Evolutionary conservation across 495 filamentous ascomycete species (phyloP), one percentile per base, ranked within the genome.

Genomic region (Filosporella fistucella): DNA sequence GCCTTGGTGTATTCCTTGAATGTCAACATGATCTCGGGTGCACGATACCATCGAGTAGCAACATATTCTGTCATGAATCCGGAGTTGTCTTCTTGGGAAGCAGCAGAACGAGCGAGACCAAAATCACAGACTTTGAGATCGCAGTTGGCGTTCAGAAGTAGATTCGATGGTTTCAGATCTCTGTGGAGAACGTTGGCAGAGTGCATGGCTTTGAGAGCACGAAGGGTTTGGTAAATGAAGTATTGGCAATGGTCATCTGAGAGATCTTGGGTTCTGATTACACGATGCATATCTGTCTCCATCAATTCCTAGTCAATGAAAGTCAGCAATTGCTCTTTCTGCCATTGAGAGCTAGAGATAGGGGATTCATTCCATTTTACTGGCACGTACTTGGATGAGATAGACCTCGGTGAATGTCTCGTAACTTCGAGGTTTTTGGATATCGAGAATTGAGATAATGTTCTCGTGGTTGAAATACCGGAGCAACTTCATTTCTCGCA

Each of bases 41-140:
- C 93, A 64, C 94, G 86, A 67, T 99, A 99, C 94, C 94, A 99
- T 61, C 94, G 79, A 44, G 94, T 99, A 37, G 94, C 94, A 45
- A 99, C 94, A 63, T 99, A 99, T 87, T 99, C 94, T 13, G 94
- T 99, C 94, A 99, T 99, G 78, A 97, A 99, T 22, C 94, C 94
- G 7, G 93, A 96, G 69, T 99, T 99, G 66, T 99, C 94, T 57
- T 97, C 94, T 57, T 85, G 93, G 44, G 86, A 95, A 29, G 85
- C 91, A 37, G 88, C 94, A 46, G 83, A 96, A 62, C 94, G 77
- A 40, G 94, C 94, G 24, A 99, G 78, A 52, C 94, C 94, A 58
- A 99, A 99, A 63, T 99, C 94, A 68, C 89, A 95, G 54, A 99
- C 94, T 71, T 99, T 99, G 58, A 99, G 74, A 67, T 99, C 94